phyloP scores from a whole-genome alignment of 805 yeast genomes.

The Isabelozyma heimii region DNA sequence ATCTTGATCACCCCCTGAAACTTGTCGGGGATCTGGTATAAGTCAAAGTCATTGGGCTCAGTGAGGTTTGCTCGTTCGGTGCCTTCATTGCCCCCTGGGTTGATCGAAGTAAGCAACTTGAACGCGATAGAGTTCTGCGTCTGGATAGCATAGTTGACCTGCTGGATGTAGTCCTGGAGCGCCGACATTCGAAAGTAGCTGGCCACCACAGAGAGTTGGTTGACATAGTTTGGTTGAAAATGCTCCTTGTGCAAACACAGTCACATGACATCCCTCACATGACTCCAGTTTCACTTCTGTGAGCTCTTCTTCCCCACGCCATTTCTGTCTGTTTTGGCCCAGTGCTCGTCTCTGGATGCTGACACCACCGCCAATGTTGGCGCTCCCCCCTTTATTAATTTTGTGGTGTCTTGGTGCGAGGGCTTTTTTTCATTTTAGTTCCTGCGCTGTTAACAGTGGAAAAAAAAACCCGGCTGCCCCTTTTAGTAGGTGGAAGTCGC shows the following conservation, averaged over 20 bases:
- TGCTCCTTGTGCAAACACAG: too few relatives aligned
- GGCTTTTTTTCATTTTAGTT: not conserved
- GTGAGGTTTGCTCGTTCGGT: conserved; percentile 25
- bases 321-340: too few relatives aligned
- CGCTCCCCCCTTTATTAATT: not conserved
- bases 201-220: not conserved
- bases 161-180: conserved; percentile 17
- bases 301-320: too few relatives aligned
- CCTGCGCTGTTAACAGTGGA: not conserved
- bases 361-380: not conserved
- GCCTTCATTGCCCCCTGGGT: conserved; percentile 32
- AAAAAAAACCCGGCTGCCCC: not conserved
- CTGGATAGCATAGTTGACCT: conserved; percentile 15
- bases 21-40: conserved; percentile 34
- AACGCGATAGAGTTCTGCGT: conserved; percentile 15
- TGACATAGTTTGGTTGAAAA: too few relatives aligned
- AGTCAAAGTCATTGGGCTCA: conserved; percentile 40
- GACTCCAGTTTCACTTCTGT: too few relatives aligned
- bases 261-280: too few relatives aligned
- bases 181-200: not conserved
- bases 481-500: not conserved
- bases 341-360: too few relatives aligned
- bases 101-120: conserved; percentile 27
- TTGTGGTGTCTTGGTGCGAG: not conserved
- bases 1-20: conserved; percentile 30